Evolutionary conservation across 2,329 filamentous ascomycete species (phyloP).

Genomic region (Didymella glomerata): DNA sequence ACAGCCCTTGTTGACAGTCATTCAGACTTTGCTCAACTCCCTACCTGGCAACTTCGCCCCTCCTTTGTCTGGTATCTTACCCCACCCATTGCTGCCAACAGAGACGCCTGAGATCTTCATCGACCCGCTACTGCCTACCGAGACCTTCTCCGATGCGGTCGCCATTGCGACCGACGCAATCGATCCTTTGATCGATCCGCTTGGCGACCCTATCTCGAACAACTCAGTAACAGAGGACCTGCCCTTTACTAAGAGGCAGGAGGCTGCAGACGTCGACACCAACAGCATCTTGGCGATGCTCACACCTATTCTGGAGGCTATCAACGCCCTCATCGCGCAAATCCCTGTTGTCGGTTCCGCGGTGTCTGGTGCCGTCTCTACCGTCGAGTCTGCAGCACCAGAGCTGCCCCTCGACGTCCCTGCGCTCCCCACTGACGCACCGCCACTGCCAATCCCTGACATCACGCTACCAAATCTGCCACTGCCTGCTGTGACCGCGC

Average conservation of each 20-base stretch:
- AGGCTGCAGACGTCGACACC: background rate
- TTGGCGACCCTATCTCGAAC: background rate
- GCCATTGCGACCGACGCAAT: background rate
- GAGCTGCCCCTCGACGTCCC: conserved; percentile 5
- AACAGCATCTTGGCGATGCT: conserved; percentile 2
- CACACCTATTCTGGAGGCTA: conserved; percentile 6
- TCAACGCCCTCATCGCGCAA: background rate
- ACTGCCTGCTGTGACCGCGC: background rate
- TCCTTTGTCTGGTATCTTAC: conserved; percentile 4
- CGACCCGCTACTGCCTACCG: conserved; percentile 7
- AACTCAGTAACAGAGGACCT: conserved; percentile 1
- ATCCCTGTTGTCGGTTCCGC: background rate
- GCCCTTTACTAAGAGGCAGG: conserved; percentile 10
- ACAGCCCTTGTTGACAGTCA: conserved; percentile 13
- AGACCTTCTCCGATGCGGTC: background rate
- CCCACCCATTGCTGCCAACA: conserved; percentile 10
- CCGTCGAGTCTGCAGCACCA: background rate
- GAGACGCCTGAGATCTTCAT: conserved; percentile 8
- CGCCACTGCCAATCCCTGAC: conserved; percentile 4
- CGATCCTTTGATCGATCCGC: background rate
- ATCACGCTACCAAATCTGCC: background rate
- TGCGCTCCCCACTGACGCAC: background rate
- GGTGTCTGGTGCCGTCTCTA: background rate
- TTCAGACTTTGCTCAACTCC: conserved; percentile 10
- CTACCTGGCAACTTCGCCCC: conserved; percentile 10